A percentile compares a stretch with the other conserved stretches of the same genome.
phyloP scores from a whole-genome alignment of 164 flowering plant species.

The Piper longum region DNA sequence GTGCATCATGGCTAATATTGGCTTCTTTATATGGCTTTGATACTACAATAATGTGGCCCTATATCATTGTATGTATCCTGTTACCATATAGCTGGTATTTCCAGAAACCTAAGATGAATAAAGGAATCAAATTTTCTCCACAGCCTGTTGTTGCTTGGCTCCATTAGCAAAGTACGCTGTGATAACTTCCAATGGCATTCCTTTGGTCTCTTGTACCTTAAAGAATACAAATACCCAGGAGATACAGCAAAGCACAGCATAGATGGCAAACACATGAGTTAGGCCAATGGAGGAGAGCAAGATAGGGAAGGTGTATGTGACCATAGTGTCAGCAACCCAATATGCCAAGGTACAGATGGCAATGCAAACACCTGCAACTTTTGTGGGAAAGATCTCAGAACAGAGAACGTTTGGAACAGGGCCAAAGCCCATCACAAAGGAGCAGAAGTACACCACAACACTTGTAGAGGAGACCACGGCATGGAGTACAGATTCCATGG shows the following conservation, averaged over 20 bases:
- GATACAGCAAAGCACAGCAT: slow-evolving; percentile 54
- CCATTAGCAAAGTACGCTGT: slow-evolving; percentile 87
- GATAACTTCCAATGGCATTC: slow-evolving; percentile 94
- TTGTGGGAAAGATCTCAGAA: slow-evolving; percentile 88
- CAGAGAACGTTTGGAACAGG: slow-evolving; percentile 92
- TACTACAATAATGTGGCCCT: no score
- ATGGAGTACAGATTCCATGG: slow-evolving; percentile 30
- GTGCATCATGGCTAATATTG: no score
- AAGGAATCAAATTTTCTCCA: not conserved
- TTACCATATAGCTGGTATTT: no score
- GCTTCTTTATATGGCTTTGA: no score
- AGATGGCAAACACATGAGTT: slow-evolving; percentile 69
- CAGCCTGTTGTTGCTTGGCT: slow-evolving; percentile 28
- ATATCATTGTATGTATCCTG: no score
- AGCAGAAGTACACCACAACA: slow-evolving; percentile 71
- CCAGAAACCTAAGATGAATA: no score
- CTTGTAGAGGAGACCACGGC: slow-evolving; percentile 61
- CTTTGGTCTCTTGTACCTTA: slow-evolving; percentile 94
- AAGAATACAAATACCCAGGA: slow-evolving; percentile 72
- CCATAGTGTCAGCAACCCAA: slow-evolving; percentile 80
- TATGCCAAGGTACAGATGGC: slow-evolving; percentile 74
- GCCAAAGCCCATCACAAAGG: slow-evolving; percentile 82
- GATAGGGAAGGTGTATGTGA: slow-evolving; percentile 77
- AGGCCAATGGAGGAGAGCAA: slow-evolving; percentile 71
- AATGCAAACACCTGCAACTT: slow-evolving; percentile 86